Evolutionary conservation across 495 filamentous ascomycete species (phyloP).

Genomic region (Penicillium verhagenii): DNA sequence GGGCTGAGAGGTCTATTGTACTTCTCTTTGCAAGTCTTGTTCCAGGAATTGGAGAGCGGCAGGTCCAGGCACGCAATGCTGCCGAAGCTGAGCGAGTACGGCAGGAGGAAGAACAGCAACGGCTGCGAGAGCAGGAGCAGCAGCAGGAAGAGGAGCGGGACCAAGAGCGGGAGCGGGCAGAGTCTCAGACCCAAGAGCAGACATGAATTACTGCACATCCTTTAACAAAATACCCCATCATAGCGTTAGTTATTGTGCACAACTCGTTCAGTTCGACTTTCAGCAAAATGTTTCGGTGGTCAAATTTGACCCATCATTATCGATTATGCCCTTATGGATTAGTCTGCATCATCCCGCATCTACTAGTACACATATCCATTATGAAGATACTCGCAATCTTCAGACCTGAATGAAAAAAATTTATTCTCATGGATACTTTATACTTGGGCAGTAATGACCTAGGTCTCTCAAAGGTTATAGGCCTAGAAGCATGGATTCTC

Average conservation of each 20-base stretch:
- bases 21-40: slow-evolving; percentile 83
- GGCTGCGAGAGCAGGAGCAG: neutral
- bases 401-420: too few relatives aligned
- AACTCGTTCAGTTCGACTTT: neutral
- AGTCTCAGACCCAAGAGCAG: neutral
- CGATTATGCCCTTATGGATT: too few relatives aligned
- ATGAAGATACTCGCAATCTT: too few relatives aligned
- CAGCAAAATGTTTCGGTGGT: neutral
- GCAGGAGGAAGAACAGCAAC: slow-evolving; percentile 34
- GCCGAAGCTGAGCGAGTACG: slow-evolving; percentile 49
- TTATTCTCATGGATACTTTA: too few relatives aligned
- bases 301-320: too few relatives aligned
- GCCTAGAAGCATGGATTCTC: too few relatives aligned
- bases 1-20: slow-evolving; percentile 71
- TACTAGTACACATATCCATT: neutral
- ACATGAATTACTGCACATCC: neutral
- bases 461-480: too few relatives aligned
- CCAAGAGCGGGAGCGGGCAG: neutral
- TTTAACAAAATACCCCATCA: neutral
- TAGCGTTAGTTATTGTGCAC: neutral
- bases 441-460: too few relatives aligned
- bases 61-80: slow-evolving; percentile 68
- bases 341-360: neutral
- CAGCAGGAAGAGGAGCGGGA: neutral
- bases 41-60: slow-evolving; percentile 80